phyloP scores from a whole-genome alignment of 176 grass and related monocot species.

The Zoysia pacifica region DNA sequence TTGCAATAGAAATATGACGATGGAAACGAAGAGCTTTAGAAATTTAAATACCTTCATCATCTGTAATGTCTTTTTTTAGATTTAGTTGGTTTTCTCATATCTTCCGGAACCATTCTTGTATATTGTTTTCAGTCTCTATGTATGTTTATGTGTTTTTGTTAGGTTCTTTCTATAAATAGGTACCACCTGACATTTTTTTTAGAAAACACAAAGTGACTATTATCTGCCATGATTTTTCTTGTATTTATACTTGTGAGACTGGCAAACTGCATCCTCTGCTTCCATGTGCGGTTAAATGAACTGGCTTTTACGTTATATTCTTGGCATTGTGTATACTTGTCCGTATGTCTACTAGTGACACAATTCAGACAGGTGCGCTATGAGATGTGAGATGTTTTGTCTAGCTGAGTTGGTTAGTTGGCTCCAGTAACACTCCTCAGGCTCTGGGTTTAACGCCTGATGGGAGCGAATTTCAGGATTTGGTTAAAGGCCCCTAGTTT shows the following conservation, averaged over 20 bases:
- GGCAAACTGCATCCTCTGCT: constrained; percentile 24
- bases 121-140: constrained; percentile 7
- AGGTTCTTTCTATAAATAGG: constrained; percentile 18
- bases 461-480: no score
- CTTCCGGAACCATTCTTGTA: neutral
- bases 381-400: neutral
- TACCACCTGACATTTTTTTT: neutral
- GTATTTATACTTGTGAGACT: constrained; percentile 22
- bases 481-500: no score
- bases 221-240: neutral
- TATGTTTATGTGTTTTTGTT: constrained; percentile 31
- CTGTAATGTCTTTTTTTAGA: neutral
- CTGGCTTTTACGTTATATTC: neutral
- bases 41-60: neutral
- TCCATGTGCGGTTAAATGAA: constrained; percentile 13
- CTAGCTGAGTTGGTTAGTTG: no score
- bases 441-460: no score
- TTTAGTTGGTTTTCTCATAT: constrained; percentile 23
- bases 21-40: constrained; percentile 5
- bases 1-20: neutral
- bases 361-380: neutral
- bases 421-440: no score
- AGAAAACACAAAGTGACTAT: neutral
- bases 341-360: neutral
- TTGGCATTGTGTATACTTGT: neutral